Base-by-base conservation (phyloP, 805 yeast species). In the Lipomyces kockii region DNA sequence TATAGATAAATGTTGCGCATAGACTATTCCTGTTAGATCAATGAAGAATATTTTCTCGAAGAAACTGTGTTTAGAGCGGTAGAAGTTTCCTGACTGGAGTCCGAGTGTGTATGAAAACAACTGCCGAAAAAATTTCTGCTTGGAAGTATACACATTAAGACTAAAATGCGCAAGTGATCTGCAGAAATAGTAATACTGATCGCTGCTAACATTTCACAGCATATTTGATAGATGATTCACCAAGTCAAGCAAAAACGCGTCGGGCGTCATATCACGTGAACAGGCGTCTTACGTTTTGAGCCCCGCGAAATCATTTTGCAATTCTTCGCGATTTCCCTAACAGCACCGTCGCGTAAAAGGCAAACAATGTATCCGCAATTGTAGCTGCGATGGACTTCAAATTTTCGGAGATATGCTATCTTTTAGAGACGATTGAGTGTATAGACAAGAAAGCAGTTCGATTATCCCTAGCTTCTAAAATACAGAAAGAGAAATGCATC, bases 401-500 rank as follows among this genome's bases (percentile, higher is more conserved):
- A 12, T 62, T 62, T 55, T 34, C 49, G 22, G 29, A 34, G 12
- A 25, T 62, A 14, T 62, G 64, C 56, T 17, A 17, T 43, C 46
- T 62, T 11, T 25, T 62, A 9, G 61, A 56, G 12, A 12, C 60
- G 12, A 29, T 62, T 27, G 64, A 55, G 58, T 7, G 14, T 39
- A 27, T 56, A 9, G 61, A 58, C 43, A 25, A 27, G 58, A 27
- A n/a, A 17, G 17, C 37, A 25, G 34, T 22, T 49, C 34, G 22
- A 35, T 34, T 46, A 7, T 46, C 39, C 17, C 35, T 6, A 14
- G 17, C 22, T 22, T 34, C 43, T 7, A 12, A 49, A 17, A 3
- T 11, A n/a, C 54, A 32, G 35, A 46, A 37, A 32, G 12, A 20
- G 35, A 43, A 32, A n/a, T 52, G 25, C 20, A 43, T 39, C 29